These are phyloP conservation scores for Papiliotrema terrestris DNA, from an alignment of 1,284 basidiomycete species.

Conservation along the genomic window DNA sequence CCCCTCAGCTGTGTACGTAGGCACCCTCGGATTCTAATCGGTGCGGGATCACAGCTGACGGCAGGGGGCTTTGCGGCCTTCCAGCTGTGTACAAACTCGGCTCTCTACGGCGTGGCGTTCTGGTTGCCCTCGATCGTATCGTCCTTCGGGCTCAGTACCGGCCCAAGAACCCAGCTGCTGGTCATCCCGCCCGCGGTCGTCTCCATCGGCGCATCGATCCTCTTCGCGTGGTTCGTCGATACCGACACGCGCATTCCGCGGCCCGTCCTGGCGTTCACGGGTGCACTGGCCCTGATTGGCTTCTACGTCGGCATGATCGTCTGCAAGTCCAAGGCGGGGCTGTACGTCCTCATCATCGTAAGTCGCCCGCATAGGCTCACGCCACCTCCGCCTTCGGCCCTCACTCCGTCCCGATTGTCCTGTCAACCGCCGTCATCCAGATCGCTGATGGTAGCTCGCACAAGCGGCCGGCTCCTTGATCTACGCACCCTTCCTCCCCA, in stretches of 20 bases:
- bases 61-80: conserved; percentile 7
- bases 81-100: conserved; percentile 7
- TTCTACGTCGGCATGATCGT: conserved; percentile 17
- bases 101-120: conserved; percentile 15
- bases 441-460: background rate
- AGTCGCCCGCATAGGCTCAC: background rate
- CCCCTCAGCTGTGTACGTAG: conserved; percentile 13
- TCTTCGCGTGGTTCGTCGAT: conserved; percentile 11
- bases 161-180: conserved; percentile 7
- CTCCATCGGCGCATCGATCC: conserved; percentile 5
- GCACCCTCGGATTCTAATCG: background rate
- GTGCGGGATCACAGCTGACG: background rate
- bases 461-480: conserved; percentile 3
- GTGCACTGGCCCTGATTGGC: conserved; percentile 3
- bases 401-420: no score
- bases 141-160: conserved; percentile 9
- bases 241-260: conserved; percentile 6
- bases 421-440: no score
- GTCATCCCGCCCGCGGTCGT: conserved; percentile 16
- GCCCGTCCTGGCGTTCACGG: conserved; percentile 8
- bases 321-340: conserved; percentile 10
- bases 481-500: conserved; percentile 4
- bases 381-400: no score
- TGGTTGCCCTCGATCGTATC: conserved; percentile 23
- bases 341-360: conserved; percentile 23